Base-by-base conservation (phyloP, 129 eudicot genomes). In the Flaveria sonorensis region DNA sequence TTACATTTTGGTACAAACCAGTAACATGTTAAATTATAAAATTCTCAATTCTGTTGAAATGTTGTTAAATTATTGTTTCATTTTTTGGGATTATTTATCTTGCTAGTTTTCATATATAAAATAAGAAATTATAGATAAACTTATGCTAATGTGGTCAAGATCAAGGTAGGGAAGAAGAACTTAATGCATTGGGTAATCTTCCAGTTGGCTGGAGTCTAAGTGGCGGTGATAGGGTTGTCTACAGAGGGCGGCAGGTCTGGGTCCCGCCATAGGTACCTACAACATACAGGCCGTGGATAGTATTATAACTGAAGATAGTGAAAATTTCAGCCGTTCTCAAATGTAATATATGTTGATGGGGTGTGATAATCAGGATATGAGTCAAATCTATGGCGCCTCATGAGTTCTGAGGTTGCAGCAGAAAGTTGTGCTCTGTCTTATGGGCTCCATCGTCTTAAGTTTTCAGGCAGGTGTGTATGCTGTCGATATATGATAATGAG, bases 171-270 rank as follows among this genome's bases (percentile, higher is more conserved):
- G 36, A 30, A 30, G 32, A 28, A 28, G 5, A 30, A 3, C 36
- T 4, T 30, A 30, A 30, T 30, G 36, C 36, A 30, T 30, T 82
- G 68, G 91, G 89, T 5, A 70, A 77, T 55, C 92, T 87, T 36
- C 86, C 85, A 16, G 68, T 40, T 8, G 86, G 93, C 23, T 88
- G 92, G 92, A 79, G 75, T 39, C 93, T 88, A 30, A 79, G 87
- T 70, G 83, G 93, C 11, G 87, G 89, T 7, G 79, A 89, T 64
- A 86, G 97, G 59, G 81, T 61, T 11, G 64, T 80, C 10, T 64
- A 83, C 68, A 76, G 93, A 48, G 95, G 94, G 88, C 12, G 92
- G 88, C 62, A 83, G 96, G 79, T 63, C 86, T 48, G 97, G 97
- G 43, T 83, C 96, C 30, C 96, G 92, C 18, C 87, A 89, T 12